These are phyloP conservation scores for Zhuliangozyma parablackwelliae DNA, from an alignment of 1,139 yeast genomes.

Conservation along the genomic window DNA sequence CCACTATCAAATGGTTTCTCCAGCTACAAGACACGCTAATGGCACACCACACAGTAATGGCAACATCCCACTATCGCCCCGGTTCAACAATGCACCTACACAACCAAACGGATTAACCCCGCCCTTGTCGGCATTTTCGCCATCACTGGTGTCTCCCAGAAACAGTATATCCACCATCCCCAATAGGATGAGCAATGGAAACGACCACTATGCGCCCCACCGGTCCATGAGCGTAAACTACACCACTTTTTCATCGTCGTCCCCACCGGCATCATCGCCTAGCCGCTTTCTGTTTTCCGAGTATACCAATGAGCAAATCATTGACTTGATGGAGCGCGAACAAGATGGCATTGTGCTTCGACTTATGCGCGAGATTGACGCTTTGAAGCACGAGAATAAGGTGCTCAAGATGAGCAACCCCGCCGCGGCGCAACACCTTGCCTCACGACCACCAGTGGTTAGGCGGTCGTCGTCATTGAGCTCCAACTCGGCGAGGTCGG, in stretches of 20 bases:
- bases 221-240: no score
- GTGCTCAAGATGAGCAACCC: constrained; percentile 14
- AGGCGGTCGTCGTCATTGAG: background rate
- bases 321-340: constrained; percentile 64
- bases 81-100: background rate
- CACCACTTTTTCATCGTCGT: no score
- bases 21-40: background rate
- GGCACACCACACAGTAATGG: no score
- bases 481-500: background rate
- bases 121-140: constrained; percentile 5
- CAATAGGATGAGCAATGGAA: no score
- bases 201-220: no score
- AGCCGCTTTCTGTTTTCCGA: constrained; percentile 6
- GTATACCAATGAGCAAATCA: constrained; percentile 40
- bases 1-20: no score
- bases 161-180: constrained; percentile 5
- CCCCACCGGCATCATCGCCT: no score
- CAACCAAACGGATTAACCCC: constrained; percentile 1
- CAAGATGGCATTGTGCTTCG: constrained; percentile 64
- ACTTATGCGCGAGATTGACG: constrained; percentile 52
- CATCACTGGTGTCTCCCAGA: constrained; percentile 8
- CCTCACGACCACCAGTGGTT: constrained; percentile 1
- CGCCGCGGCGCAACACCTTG: background rate
- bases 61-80: no score
- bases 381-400: constrained; percentile 49